These are phyloP conservation scores for Leavenworthia alabamica DNA, from an alignment of 345 rosid species.

Conservation along the genomic window DNA sequence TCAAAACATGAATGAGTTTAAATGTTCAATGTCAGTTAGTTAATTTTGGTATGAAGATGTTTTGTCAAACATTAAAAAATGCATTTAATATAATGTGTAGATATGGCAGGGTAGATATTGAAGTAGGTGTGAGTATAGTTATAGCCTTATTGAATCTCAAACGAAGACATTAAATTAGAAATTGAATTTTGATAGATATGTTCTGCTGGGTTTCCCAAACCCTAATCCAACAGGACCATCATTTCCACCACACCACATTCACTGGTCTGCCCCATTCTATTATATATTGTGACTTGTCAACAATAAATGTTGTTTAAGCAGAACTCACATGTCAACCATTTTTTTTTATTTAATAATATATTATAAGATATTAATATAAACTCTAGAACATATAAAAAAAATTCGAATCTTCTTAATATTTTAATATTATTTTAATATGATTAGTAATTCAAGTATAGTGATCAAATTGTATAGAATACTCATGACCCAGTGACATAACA, in stretches of 20 bases:
- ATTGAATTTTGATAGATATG: constrained; percentile 24
- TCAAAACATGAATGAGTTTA: not conserved
- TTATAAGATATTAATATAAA: no score
- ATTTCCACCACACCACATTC: constrained; percentile 29
- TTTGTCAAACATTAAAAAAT: not conserved
- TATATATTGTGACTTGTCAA: not conserved
- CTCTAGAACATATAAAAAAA: no score
- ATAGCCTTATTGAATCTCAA: constrained; percentile 19
- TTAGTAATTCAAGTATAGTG: not conserved
- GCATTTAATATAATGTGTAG: constrained; percentile 14
- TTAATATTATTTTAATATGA: not conserved
- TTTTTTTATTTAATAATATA: not conserved
- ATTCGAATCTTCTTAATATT: not conserved
- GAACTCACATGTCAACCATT: not conserved
- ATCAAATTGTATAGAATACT: not conserved
- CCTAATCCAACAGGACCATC: constrained; percentile 19
- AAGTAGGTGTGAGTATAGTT: constrained; percentile 32
- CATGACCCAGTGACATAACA: not conserved
- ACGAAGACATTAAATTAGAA: constrained; percentile 14
- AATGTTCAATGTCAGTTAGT: not conserved
- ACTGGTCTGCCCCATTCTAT: constrained; percentile 23
- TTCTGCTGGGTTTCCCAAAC: constrained; percentile 18
- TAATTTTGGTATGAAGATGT: not conserved
- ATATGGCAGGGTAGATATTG: constrained; percentile 7
- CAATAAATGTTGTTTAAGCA: not conserved